Evolutionary conservation across 208 protist genomes (phyloP).

Genomic region (Wallacemonas rigidus): DNA sequence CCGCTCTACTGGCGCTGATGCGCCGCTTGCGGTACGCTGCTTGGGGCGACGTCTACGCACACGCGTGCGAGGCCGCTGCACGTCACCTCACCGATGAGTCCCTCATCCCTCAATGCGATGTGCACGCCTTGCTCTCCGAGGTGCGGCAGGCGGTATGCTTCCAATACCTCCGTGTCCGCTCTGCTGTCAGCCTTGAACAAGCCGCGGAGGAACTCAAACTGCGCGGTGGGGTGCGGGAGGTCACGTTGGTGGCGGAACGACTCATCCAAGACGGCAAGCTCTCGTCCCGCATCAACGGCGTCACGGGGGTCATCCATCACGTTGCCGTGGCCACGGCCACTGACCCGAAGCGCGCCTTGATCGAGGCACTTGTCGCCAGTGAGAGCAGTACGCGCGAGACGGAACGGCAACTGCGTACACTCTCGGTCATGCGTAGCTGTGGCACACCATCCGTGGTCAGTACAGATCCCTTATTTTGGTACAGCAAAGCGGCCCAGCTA

Average conservation of each 20-base stretch:
- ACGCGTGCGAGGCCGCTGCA: slow-evolving; percentile 25
- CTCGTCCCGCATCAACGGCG: slow-evolving; percentile 16
- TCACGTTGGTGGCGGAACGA: slow-evolving; percentile 5
- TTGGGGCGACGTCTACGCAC: slow-evolving; percentile 31
- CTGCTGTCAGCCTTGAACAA: not conserved
- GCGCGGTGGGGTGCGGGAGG: not conserved
- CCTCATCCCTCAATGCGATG: slow-evolving; percentile 1
- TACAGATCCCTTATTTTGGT: slow-evolving; percentile 5
- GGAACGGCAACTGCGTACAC: slow-evolving; percentile 30
- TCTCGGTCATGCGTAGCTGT: slow-evolving; percentile 20
- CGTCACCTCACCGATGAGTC: slow-evolving; percentile 18
- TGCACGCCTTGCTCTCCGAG: slow-evolving; percentile 24
- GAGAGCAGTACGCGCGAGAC: slow-evolving; percentile 12
- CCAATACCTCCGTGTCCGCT: slow-evolving; percentile 27
- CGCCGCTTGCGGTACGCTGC: slow-evolving; percentile 27
- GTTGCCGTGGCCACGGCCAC: slow-evolving; percentile 17
- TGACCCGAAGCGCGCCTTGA: slow-evolving; percentile 16
- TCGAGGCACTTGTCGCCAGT: slow-evolving; percentile 26
- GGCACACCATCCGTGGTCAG: not conserved
- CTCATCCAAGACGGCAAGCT: slow-evolving; percentile 8
- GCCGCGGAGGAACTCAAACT: slow-evolving; percentile 5
- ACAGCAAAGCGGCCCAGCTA: not conserved
- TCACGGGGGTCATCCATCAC: slow-evolving; percentile 15
- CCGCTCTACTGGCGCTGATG: slow-evolving; percentile 28
- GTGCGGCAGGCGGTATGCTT: slow-evolving; percentile 39